Base-by-base conservation (phyloP, 768 basidiomycete genomes). In the Filobasidium floriforme region DNA sequence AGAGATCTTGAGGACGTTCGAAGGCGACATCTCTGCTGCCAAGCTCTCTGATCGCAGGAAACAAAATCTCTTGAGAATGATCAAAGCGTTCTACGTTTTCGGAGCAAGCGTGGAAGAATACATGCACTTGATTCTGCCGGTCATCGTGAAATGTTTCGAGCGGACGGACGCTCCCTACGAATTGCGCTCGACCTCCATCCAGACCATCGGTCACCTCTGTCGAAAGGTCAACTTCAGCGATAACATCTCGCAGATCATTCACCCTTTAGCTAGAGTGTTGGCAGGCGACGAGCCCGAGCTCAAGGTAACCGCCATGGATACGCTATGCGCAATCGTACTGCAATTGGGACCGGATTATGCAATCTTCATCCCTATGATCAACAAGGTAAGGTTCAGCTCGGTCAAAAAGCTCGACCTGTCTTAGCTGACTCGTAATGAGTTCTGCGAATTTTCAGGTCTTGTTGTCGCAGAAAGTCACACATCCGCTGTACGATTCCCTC, bases 91-190 rank as follows among this genome's bases (percentile, higher is more conserved):
- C 77, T 83, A 90, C 71, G 91, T 92, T 0, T 98, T 99, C 73
- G 96, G 96, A 5, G 84, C 89, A 1, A 97, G 93, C 77, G 89
- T 98, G 67, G 96, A 99, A 76, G 96, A 99, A 76, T 98, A 97
- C 78, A 83, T 98, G 18, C 94, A 98, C 78, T 87, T 99, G 44
- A 88, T 97, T 68, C 89, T 99, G 60, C 96, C 96, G 0, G 87
- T 93, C 70, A 90, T 98, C 67, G 88, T 97, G 64, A 88, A 86
- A 75, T 87, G 90, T 6, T 93, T 92, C 70, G 96, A 98, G 75
- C 84, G 89, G 41, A 78, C 84, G 0, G 90, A 92, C 67, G 87
- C 85, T 7, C 84, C 86, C 1, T 84, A 85, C 1, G 79, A 85
- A 12, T 81, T 99, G 59, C 87, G 93, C 52, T 91, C 90, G 79